phyloP scores from a whole-genome alignment of 257 asterid species.

The Thymus quinquecostatus region DNA sequence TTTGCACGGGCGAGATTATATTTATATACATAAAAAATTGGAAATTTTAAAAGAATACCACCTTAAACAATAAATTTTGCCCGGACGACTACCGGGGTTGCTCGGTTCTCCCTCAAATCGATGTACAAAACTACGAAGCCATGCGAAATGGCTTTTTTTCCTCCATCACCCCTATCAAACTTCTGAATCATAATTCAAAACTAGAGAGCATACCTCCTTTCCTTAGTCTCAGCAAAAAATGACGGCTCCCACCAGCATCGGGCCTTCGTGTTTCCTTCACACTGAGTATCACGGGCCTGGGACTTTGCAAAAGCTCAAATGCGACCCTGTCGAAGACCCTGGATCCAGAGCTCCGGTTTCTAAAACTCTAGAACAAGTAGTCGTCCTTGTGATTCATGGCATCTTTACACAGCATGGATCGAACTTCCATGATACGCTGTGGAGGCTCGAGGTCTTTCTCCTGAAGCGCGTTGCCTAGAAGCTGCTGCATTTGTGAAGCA shows the following conservation, averaged over 20 bases:
- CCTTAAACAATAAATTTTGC: no score
- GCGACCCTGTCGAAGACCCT: neutral
- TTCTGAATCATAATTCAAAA: neutral
- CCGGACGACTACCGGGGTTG: no score
- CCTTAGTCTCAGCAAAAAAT: neutral
- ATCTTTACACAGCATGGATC: constrained; percentile 85
- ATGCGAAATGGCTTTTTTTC: neutral
- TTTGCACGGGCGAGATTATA: no score
- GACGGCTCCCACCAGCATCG: neutral
- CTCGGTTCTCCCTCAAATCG: no score
- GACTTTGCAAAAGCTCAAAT: neutral
- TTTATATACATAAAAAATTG: no score
- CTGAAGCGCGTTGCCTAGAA: constrained; percentile 75
- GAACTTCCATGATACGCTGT: constrained; percentile 72
- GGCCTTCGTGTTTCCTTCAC: neutral
- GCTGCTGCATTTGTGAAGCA: constrained; percentile 83
- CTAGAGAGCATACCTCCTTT: neutral
- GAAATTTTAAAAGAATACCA: no score
- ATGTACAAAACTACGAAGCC: constrained; percentile 4
- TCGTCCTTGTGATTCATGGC: constrained; percentile 63
- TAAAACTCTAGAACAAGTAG: constrained; percentile 55
- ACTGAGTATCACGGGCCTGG: neutral
- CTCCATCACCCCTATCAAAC: neutral
- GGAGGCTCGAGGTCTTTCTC: constrained; percentile 87
- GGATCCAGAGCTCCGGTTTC: neutral